These are phyloP conservation scores for Teunomyces tritomae DNA, from an alignment of 805 yeast species.

Conservation along the genomic window DNA sequence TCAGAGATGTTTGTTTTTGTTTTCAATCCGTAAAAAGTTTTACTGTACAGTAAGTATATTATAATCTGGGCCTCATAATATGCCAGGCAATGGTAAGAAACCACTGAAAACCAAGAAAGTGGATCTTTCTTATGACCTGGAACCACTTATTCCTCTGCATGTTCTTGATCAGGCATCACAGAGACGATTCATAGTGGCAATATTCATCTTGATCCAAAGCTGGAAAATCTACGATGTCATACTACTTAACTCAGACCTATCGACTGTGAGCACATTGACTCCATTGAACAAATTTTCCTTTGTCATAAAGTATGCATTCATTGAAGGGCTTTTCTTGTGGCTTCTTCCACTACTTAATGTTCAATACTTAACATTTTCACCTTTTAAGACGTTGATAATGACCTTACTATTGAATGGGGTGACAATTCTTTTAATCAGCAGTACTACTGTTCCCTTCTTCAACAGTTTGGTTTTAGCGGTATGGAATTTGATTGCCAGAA, in stretches of 20 bases:
- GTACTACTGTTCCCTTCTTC: constrained; percentile 49
- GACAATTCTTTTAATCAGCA: constrained; percentile 55
- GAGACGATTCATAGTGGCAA: constrained; percentile 59
- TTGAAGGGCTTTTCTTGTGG: constrained; percentile 73
- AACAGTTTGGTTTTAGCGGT: constrained; percentile 32
- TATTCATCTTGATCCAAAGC: constrained; percentile 76
- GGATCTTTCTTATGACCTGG: neutral
- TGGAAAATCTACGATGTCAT: constrained; percentile 77
- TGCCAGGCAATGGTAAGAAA: constrained; percentile 1
- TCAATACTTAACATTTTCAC: constrained; percentile 68
- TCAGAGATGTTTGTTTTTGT: constrained; percentile 1
- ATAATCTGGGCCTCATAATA: neutral
- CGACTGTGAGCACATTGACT: constrained; percentile 31
- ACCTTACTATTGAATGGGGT: constrained; percentile 45
- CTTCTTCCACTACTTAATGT: constrained; percentile 70
- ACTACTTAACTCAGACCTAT: constrained; percentile 47
- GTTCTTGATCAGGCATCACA: constrained; percentile 76
- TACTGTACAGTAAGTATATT: neutral
- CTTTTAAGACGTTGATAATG: constrained; percentile 50
- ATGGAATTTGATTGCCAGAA: constrained; percentile 42
- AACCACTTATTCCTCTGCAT: constrained; percentile 55
- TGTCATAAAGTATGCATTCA: constrained; percentile 63
- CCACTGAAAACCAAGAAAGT: constrained; percentile 5
- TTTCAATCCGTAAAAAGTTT: constrained; percentile 2
- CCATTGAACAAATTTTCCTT: constrained; percentile 54